Percentiles rank a stretch among this genome's conserved stretches.
These are phyloP conservation scores for Cordyceps fumosorosea DNA, from an alignment of 2,329 filamentous ascomycete species.

Conservation along the genomic window DNA sequence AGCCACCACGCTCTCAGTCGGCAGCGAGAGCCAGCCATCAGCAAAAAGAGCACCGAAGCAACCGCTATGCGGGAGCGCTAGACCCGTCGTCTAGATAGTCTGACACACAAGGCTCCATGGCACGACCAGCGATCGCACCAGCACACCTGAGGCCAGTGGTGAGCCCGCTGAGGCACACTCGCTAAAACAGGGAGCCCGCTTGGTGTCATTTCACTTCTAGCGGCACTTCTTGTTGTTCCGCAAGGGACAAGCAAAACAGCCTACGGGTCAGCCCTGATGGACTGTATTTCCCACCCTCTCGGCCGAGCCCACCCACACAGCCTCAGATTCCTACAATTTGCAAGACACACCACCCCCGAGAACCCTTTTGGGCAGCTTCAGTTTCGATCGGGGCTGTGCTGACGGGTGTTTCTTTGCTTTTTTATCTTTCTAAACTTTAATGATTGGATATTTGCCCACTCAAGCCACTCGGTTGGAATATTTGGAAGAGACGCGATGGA, in stretches of 20 bases:
- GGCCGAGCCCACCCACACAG: constrained; percentile 11
- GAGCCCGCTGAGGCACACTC: background rate
- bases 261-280: constrained; percentile 1
- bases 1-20: constrained; percentile 6
- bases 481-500: background rate
- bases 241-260: background rate
- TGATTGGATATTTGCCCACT: background rate
- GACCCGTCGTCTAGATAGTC: background rate
- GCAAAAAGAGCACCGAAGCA: too few relatives aligned
- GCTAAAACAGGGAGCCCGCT: too few relatives aligned
- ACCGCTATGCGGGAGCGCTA: background rate
- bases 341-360: background rate
- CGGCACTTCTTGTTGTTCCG: background rate
- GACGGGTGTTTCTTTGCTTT: background rate
- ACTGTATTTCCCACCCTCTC: background rate
- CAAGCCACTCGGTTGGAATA: background rate
- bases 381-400: constrained; percentile 4
- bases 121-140: background rate
- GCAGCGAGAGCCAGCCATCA: background rate
- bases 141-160: background rate
- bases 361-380: background rate
- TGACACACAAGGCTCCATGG: background rate
- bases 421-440: background rate
- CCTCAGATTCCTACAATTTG: background rate
- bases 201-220: too few relatives aligned